Conservation (phyloP, 768 basidiomycete species). For the Pholiota conissans region DNA sequence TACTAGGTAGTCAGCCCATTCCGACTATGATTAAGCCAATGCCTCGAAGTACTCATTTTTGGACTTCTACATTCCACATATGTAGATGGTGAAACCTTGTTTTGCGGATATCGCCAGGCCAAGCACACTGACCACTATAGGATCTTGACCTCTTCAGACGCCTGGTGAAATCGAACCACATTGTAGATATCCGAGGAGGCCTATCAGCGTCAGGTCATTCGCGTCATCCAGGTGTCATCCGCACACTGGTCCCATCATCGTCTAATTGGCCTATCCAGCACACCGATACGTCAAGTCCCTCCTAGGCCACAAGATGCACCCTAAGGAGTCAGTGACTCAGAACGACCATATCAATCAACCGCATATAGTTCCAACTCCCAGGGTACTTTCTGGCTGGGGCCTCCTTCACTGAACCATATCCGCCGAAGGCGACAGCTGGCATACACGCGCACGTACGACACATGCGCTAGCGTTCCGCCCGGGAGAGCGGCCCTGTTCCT, state of each 20-base stretch:
- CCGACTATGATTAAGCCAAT: too few species aligned
- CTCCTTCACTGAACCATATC: conserved; percentile 71
- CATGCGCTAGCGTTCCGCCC: conserved; percentile 58
- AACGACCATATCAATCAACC: conserved; percentile 16
- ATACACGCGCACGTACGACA: conserved; percentile 74
- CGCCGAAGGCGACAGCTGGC: conserved; percentile 76
- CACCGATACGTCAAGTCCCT: background rate
- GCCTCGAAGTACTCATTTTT: too few species aligned
- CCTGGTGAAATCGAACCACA: background rate
- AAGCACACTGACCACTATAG: background rate
- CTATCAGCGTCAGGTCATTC: background rate
- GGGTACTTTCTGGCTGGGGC: conserved; percentile 52
- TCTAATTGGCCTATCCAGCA: background rate
- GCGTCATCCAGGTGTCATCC: background rate
- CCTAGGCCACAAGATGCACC: background rate
- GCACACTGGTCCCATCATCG: background rate
- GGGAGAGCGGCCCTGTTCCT: conserved; percentile 33
- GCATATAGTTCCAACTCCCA: conserved; percentile 79
- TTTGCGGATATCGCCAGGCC: background rate
- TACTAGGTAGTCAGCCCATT: too few species aligned
- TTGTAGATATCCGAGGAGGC: background rate
- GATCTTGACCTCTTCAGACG: background rate
- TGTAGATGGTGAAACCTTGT: background rate
- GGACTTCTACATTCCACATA: too few species aligned
- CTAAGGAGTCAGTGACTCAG: too few species aligned